Base-by-base conservation (phyloP, 75 land plant genomes). In the Sequoia sempervirens region DNA sequence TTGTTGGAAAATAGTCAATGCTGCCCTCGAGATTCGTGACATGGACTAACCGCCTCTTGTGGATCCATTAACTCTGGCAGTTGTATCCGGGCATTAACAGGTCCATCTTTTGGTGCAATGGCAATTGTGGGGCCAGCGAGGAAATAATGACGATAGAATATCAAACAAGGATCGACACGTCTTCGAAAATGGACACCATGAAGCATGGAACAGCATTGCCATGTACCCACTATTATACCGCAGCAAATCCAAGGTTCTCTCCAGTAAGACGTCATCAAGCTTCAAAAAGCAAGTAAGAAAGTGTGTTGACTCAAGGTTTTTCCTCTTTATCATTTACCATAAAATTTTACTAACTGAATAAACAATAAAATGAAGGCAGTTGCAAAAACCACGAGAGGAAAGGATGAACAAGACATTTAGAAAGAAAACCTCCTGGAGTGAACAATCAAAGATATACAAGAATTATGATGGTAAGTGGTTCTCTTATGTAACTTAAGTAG, bases 111-210 rank as follows among this genome's bases (percentile, higher is more conserved):
- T n/a, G n/a, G n/a, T n/a, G n/a, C n/a, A n/a, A n/a, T n/a, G n/a
- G n/a, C n/a, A n/a, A n/a, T n/a, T n/a, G n/a, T n/a, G n/a, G n/a
- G n/a, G n/a, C n/a, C n/a, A n/a, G n/a, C n/a, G n/a, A n/a, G n/a
- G n/a, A n/a, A n/a, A 97, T 73, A 91, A 45, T 50, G 90, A 85
- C 20, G 99, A 90, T 2, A 95, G 78, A 18, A 79, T 46, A 47
- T 90, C 88, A 80, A 94, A 95, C 52, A 87, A 86, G 34, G 97
- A 93, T 66, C 88, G 88, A 80, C 86, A 89, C 18, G 81, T 34
- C 80, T 84, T 87, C 0, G 99, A 97, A 88, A 97, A 97, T 32
- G 98, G 95, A 83, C 99, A 97, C 99, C 99, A 97, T 37, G 96
- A 94, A 83, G 99, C 96, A 89, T 97, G 93, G 80, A 96, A 95